phyloP scores from a whole-genome alignment of 164 flowering plant genomes.

The Magnolia officinalis region DNA sequence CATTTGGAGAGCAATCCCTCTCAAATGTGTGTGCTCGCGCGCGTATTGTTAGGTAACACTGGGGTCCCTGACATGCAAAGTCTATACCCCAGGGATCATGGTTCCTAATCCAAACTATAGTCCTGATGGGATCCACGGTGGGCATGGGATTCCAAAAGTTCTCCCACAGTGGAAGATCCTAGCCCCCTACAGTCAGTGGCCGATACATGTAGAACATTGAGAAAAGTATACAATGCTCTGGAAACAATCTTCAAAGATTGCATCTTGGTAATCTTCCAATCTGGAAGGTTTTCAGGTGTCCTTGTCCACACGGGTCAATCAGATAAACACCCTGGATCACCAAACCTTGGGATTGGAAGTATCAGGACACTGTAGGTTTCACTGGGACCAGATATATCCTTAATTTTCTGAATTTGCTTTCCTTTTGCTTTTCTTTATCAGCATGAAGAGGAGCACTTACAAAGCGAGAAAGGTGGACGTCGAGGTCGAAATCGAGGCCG shows the following conservation, averaged over 20 bases:
- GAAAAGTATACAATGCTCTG: neutral
- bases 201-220: neutral
- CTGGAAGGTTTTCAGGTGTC: neutral
- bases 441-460: constrained; percentile 42
- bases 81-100: no score
- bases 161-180: no score
- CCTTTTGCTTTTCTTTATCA: neutral
- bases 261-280: neutral
- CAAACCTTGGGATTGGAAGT: neutral
- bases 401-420: neutral
- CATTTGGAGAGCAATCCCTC: no score
- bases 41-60: no score
- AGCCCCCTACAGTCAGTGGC: no score
- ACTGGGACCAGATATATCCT: neutral
- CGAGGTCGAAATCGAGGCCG: constrained; percentile 49
- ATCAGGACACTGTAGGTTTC: neutral
- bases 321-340: neutral
- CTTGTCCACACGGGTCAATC: neutral
- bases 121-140: no score
- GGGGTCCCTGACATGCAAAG: no score
- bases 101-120: no score
- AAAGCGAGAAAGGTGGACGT: constrained; percentile 51
- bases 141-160: no score
- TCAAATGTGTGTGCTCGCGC: no score
- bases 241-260: neutral